Conservation (phyloP, 2,329 filamentous ascomycete species). For the Fusarium metavorans region DNA sequence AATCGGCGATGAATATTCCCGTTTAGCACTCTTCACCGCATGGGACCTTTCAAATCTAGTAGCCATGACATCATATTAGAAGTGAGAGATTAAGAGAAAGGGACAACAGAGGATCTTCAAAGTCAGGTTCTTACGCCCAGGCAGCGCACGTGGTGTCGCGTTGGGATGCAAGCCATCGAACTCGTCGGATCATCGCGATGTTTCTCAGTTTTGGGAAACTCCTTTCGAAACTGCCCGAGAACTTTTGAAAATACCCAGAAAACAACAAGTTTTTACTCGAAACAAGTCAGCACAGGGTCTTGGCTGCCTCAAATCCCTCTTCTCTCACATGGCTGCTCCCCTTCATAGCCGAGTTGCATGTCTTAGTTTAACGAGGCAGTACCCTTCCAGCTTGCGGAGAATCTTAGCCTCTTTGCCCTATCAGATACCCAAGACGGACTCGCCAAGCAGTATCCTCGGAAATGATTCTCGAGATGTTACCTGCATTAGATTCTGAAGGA, state of each 20-base stretch:
- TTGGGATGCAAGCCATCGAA: background rate
- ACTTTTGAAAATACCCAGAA: background rate
- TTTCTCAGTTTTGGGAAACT: background rate
- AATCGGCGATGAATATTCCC: background rate
- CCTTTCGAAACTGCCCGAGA: background rate
- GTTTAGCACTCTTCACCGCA: background rate
- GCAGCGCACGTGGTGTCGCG: background rate
- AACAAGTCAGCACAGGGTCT: background rate
- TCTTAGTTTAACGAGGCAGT: background rate
- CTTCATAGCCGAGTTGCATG: background rate
- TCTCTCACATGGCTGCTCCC: background rate
- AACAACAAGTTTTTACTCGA: background rate
- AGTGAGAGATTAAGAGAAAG: background rate
- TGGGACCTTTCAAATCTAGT: background rate
- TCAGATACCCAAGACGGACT: fast-evolving
- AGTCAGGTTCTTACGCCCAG: background rate
- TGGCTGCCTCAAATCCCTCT: background rate
- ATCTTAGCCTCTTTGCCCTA: background rate
- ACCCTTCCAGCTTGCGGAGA: background rate
- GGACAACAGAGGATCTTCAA: background rate
- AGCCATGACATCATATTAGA: background rate
- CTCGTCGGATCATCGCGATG: background rate
- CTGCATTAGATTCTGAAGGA: background rate
- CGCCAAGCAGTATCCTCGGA: background rate
- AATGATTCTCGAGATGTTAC: background rate